Evolutionary conservation across 257 asterid species (phyloP), one percentile per base, ranked within the genome.

Genomic region (Plantago elongata): DNA sequence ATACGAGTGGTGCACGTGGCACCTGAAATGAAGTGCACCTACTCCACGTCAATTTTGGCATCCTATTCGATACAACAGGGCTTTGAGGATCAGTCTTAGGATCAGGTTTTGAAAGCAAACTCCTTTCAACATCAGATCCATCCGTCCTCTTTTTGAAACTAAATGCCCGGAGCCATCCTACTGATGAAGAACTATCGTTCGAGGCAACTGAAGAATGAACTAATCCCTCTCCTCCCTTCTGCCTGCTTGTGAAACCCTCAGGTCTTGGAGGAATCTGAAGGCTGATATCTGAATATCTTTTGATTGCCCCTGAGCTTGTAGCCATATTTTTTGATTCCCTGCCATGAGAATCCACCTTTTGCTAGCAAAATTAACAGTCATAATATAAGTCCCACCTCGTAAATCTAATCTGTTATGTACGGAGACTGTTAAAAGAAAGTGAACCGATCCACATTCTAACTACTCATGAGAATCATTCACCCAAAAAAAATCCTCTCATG

Each of bases 1-100:
- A 78, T 47, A 72, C 58, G 74, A 65, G 54, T 11, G 91, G 64
- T 49, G 83, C 95, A 46, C 81, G 92, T 1, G 91, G 79, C 61
- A 81, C 94, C 1, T 96, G 99, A 75, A 93, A 83, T 7, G 99
- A 93, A 45, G 84, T 64, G 64, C 95, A 80, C 75, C 78, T 83
- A 60, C 73, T 75, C 96, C 95, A 82, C 30, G 72, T 58, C 17
- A 60, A 13, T 9, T 57, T 60, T 4, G 85, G 64, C 43, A 65
- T 17, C 38, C 58, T 60, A 70, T 81, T 77, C 11, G 86, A 65
- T 37, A 79, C 59, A 65, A 54, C 64, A 9, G 97, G 88, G 78
- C 90, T 83, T 54, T 68, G 84, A 37, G 77, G 77, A 71, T 71
- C 65, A n/a, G 74, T 73, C 68, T 78, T 84, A 14, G 79, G 54